phyloP scores from a whole-genome alignment of 257 asterid species.

The Solanum appendiculatum region DNA sequence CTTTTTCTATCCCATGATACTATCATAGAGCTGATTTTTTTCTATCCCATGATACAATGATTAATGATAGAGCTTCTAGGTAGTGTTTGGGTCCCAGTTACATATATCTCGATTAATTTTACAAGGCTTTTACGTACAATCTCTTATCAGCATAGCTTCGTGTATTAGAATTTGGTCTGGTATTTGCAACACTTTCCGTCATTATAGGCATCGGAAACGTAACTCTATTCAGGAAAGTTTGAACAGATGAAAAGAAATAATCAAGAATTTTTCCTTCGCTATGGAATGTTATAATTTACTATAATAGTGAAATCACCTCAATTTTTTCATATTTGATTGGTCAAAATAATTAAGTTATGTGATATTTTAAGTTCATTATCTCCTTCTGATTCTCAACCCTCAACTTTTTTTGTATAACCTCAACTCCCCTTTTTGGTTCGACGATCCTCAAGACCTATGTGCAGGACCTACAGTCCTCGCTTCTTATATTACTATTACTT shows the following conservation, averaged over 20 bases:
- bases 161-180: fast-evolving
- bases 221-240: too few relatives aligned
- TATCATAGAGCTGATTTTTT: background rate
- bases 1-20: background rate
- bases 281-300: background rate
- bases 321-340: background rate
- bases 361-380: too few relatives aligned
- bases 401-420: too few relatives aligned
- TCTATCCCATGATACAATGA: background rate
- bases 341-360: too few relatives aligned
- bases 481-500: too few relatives aligned
- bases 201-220: fast-evolving
- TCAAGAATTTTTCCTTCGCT: too few relatives aligned
- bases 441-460: too few relatives aligned
- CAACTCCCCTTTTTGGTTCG: too few relatives aligned
- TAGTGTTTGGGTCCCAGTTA: background rate
- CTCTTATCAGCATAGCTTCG: fast-evolving
- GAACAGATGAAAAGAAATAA: background rate
- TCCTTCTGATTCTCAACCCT: too few relatives aligned
- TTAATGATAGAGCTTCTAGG: background rate
- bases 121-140: fast-evolving
- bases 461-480: too few relatives aligned
- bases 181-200: background rate
- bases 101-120: background rate
- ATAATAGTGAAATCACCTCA: background rate